Evolutionary conservation across 495 filamentous ascomycete genomes (phyloP).

Genomic region (Penicillium lividum): DNA sequence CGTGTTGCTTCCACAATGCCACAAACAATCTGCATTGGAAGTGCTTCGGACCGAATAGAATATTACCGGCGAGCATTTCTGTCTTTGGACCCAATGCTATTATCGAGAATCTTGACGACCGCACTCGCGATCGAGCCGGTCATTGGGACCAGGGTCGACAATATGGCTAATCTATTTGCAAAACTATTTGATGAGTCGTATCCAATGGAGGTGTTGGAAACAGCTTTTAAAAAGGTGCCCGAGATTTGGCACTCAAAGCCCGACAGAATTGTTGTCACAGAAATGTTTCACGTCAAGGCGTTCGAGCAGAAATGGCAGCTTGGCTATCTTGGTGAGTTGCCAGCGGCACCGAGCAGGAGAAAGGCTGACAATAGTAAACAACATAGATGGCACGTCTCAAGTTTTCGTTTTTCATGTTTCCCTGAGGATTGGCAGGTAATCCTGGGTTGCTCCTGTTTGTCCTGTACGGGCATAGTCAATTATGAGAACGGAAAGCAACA

Average conservation of each 20-base stretch:
- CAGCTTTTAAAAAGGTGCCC: constrained; percentile 1
- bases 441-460: neutral
- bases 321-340: neutral
- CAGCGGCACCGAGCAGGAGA: neutral
- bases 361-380: neutral
- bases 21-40: neutral
- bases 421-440: neutral
- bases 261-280: neutral
- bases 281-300: constrained; percentile 8
- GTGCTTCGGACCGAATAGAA: neutral
- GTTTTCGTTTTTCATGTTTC: neutral
- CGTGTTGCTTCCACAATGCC: neutral
- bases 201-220: neutral
- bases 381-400: neutral
- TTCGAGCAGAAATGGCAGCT: neutral
- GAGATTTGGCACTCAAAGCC: neutral
- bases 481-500: neutral
- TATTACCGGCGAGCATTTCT: neutral
- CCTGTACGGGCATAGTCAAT: neutral
- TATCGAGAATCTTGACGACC: neutral
- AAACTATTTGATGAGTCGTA: neutral
- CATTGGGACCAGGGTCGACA: neutral
- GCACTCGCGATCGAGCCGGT: neutral
- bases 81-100: neutral
- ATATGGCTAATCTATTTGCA: neutral